A percentile compares a stretch with the other conserved stretches of the same genome.
Evolutionary conservation across 1,139 yeast genomes (phyloP).

Genomic region (Zygosaccharomyces sapae): DNA sequence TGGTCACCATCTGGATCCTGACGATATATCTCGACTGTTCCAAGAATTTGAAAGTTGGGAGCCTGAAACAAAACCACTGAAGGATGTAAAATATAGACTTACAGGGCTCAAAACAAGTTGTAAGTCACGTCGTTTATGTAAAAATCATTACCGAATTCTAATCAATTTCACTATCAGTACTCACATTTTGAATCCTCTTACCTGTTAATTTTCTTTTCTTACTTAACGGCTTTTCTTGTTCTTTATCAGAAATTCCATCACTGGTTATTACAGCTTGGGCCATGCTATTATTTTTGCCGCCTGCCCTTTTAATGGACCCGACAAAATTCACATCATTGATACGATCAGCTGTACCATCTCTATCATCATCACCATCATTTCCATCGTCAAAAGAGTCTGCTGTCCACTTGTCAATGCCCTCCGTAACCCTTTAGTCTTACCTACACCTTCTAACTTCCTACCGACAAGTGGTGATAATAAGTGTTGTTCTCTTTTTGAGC

Average conservation of each 20-base stretch:
- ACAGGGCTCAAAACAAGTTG: constrained; percentile 57
- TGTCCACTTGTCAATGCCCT: constrained; percentile 17
- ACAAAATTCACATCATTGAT: constrained; percentile 19
- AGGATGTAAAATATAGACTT: constrained; percentile 77
- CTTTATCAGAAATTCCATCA: constrained; percentile 17
- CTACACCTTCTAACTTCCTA: constrained; percentile 11
- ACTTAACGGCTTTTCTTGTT: constrained; percentile 3
- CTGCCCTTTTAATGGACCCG: constrained; percentile 14
- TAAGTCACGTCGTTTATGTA: constrained; percentile 18
- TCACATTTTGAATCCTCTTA: constrained; percentile 22
- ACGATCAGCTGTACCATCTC: constrained; percentile 17
- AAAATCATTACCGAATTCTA: background rate
- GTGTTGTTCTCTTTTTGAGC: constrained; percentile 14
- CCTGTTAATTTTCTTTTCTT: constrained; percentile 23
- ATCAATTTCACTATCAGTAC: constrained; percentile 9
- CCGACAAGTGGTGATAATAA: constrained; percentile 20
- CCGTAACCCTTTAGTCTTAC: constrained; percentile 17
- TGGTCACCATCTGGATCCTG: constrained; percentile 40
- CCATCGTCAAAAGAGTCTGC: constrained; percentile 25
- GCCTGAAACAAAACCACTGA: constrained; percentile 74
- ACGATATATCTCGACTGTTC: constrained; percentile 58
- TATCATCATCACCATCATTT: constrained; percentile 12
- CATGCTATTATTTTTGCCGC: too few relatives aligned
- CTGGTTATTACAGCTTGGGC: constrained; percentile 18
- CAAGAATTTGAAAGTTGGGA: constrained; percentile 77